Evolutionary conservation across 345 rosid genomes (phyloP).

Genomic region (Erodium maritimum): DNA sequence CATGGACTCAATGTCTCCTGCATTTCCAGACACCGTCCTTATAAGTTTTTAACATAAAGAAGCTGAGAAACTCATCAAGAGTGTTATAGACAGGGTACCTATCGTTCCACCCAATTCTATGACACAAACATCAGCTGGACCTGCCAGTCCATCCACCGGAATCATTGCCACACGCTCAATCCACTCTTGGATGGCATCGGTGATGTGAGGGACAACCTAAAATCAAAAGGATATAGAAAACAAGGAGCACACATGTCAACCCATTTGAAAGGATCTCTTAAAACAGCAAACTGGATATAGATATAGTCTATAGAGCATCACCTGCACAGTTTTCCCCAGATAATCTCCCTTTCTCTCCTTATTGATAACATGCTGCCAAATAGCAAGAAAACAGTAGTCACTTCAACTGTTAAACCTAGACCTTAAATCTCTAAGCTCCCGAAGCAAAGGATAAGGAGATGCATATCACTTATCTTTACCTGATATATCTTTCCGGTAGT

Average conservation of each 20-base stretch:
- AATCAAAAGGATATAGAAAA: slow-evolving; percentile 7
- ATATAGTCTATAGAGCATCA: slow-evolving; percentile 13
- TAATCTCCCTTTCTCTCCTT: slow-evolving; percentile 95
- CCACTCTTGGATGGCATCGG: slow-evolving; percentile 96
- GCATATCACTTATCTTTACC: slow-evolving; percentile 21
- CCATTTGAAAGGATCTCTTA: no score
- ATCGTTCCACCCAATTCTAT: slow-evolving; percentile 98
- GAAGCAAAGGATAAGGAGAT: no score
- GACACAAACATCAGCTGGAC: slow-evolving; percentile 92
- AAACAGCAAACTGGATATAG: neutral
- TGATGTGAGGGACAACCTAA: slow-evolving; percentile 93
- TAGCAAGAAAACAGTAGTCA: slow-evolving; percentile 4
- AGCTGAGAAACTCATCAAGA: no score
- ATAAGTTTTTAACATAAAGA: no score
- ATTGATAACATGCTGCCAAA: slow-evolving; percentile 57
- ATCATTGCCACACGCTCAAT: slow-evolving; percentile 68
- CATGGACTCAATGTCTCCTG: slow-evolving; percentile 99
- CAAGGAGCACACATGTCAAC: no score
- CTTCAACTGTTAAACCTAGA: no score
- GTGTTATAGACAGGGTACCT: slow-evolving; percentile 29
- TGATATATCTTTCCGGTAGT: slow-evolving; percentile 91
- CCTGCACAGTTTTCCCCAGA: slow-evolving; percentile 98
- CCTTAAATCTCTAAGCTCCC: no score
- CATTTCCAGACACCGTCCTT: slow-evolving; percentile 3
- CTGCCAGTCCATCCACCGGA: slow-evolving; percentile 78